A percentile compares a stretch with the other conserved stretches of the same genome.
These are phyloP conservation scores for Ascochyta lentis DNA, from an alignment of 2,329 filamentous ascomycete genomes.

Conservation along the genomic window DNA sequence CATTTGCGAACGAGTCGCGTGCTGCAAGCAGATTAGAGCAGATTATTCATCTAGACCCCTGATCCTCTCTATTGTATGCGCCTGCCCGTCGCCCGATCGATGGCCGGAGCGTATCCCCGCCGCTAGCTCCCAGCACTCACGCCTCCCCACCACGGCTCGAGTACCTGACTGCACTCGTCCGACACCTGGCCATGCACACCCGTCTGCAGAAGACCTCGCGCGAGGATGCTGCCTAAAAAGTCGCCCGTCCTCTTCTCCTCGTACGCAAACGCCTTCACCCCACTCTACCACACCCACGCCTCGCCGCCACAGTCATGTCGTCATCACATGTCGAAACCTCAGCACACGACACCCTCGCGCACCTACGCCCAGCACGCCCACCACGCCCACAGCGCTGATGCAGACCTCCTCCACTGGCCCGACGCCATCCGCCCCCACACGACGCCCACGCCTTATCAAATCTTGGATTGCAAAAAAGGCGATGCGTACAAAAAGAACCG, in stretches of 20 bases:
- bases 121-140: conserved; percentile 7
- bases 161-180: conserved; percentile 6
- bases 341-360: conserved; percentile 24
- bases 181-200: conserved; percentile 32
- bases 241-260: conserved; percentile 23
- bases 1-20: not conserved
- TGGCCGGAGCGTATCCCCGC: conserved; percentile 7
- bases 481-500: conserved; percentile 80
- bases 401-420: conserved; percentile 43
- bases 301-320: conserved; percentile 51
- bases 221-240: conserved; percentile 49
- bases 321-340: conserved; percentile 41
- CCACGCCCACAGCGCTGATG: conserved; percentile 26
- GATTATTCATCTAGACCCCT: not conserved
- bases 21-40: conserved; percentile 13
- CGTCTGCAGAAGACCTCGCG: conserved; percentile 25
- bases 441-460: conserved; percentile 85
- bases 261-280: conserved; percentile 26
- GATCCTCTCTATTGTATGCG: not conserved
- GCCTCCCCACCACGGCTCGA: conserved; percentile 13
- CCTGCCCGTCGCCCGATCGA: not conserved
- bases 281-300: conserved; percentile 24
- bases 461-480: conserved; percentile 69
- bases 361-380: conserved; percentile 41
- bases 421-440: conserved; percentile 45